Base-by-base conservation (phyloP, 2,329 filamentous ascomycete genomes). In the Hymenoscyphus albidus region DNA sequence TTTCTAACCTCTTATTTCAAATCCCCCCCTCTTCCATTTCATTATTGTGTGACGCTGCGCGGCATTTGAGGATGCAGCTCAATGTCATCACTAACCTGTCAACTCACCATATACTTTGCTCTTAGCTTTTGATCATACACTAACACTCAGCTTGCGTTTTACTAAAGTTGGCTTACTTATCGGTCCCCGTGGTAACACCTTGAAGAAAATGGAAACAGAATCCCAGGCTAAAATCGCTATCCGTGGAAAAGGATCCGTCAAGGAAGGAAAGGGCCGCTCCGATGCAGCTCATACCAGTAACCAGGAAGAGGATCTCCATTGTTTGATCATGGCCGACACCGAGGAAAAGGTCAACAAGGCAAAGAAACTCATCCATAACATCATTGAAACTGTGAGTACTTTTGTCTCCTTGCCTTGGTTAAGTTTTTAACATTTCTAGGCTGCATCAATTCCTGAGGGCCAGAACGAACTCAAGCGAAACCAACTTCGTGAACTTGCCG, bases 341-440 rank as follows among this genome's bases (percentile, higher is more conserved):
- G 96, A 99, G 81, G 95, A 99, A 69, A 99, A 99, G 82, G 93
- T 99, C 77, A 96, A 96, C 83, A 99, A 98, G 80, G 95, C 95
- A 70, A 99, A 98, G 83, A 93, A 96, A 80, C 81, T 98, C 67
- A 97, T 99, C 69, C 94, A 99, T 80, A 97, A 98, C 71, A 91
- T 99, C 75, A 98, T 99, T 76, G 95, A 99, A 80, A 99, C 95
- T 66, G 94, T 96, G 83, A 82, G 90, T 85, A 56, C 60, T 10
- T 1, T 54, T 18, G 27, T 5, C 5, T 44, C 40, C 22, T 18
- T n/a, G 31, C 9, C 3, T 22, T n/a, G 12, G 7, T 18, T 55
- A n/a, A 42, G 61, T 64, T 65, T 31, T 71, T 80, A 73, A 82
- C 67, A 60, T 66, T 64, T 40, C 13, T 70, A 98, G 94, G 95